A percentile compares a stretch with the other conserved stretches of the same genome.
Evolutionary conservation across 2,329 filamentous ascomycete species (phyloP).

Genomic region (Sporothrix humicola): DNA sequence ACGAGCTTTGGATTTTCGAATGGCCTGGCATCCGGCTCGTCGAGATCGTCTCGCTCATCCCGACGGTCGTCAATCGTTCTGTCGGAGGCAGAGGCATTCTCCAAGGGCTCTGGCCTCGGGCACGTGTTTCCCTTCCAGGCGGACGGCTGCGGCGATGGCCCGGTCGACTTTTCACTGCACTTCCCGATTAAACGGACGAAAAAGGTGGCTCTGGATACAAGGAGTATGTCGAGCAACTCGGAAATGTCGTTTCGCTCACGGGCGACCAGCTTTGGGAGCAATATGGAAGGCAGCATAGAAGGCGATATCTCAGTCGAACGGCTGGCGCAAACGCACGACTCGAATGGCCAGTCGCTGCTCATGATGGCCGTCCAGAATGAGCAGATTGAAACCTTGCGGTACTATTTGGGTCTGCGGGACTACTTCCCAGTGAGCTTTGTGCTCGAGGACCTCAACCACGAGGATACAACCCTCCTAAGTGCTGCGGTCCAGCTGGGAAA

Average conservation of each 20-base stretch:
- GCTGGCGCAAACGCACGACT: constrained; percentile 72
- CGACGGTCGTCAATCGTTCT: constrained; percentile 50
- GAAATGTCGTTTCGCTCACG: constrained; percentile 82
- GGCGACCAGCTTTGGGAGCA: constrained; percentile 73
- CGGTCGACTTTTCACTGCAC: constrained; percentile 40
- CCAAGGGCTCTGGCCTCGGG: constrained; percentile 65
- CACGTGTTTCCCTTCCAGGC: constrained; percentile 91
- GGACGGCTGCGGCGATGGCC: neutral
- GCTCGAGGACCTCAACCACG: constrained; percentile 83
- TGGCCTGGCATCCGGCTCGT: constrained; percentile 40
- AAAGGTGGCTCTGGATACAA: constrained; percentile 85
- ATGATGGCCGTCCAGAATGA: constrained; percentile 85
- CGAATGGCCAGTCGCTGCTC: constrained; percentile 78
- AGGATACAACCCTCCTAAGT: constrained; percentile 86
- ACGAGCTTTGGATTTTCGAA: constrained; percentile 54
- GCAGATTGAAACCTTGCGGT: constrained; percentile 73
- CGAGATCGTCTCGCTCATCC: constrained; percentile 46
- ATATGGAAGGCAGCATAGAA: constrained; percentile 74
- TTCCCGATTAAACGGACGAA: constrained; percentile 64
- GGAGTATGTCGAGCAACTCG: constrained; percentile 86
- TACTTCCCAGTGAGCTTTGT: constrained; percentile 75
- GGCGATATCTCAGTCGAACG: constrained; percentile 85
- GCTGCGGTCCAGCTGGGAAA: constrained; percentile 88
- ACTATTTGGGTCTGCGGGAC: constrained; percentile 76
- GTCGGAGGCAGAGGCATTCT: constrained; percentile 58